phyloP scores from a whole-genome alignment of 352 stramenopile species.

The Globisporangium viniferum region DNA sequence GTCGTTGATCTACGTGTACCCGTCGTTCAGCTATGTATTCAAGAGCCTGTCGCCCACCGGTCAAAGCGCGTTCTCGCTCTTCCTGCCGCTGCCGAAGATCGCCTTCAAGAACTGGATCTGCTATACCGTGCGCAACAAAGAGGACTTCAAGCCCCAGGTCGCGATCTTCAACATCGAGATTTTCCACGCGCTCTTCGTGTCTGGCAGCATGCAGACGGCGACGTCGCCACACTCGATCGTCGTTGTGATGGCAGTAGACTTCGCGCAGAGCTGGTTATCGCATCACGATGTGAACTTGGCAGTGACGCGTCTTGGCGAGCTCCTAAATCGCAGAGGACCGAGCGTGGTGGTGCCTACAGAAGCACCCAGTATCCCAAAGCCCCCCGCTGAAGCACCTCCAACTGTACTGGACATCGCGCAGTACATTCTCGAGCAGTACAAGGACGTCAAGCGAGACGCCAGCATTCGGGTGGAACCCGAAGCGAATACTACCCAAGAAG shows the following conservation, averaged over 20 bases:
- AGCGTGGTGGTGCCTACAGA: background rate
- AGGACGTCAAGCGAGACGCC: background rate
- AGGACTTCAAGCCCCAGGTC: conserved; percentile 34
- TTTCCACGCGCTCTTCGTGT: conserved; percentile 46
- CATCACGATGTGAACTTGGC: background rate
- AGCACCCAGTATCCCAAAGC: background rate
- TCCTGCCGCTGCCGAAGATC: conserved; percentile 29
- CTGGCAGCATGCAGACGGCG: conserved; percentile 32
- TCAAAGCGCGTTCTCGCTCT: conserved; percentile 22
- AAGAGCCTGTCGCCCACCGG: conserved; percentile 7
- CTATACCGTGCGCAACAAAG: conserved; percentile 1
- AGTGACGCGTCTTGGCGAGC: background rate
- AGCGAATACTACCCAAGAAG: background rate
- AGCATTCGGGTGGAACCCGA: background rate
- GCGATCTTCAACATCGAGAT: conserved; percentile 56
- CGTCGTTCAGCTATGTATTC: conserved; percentile 28
- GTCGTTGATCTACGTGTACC: conserved; percentile 26
- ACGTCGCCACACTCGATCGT: conserved; percentile 13
- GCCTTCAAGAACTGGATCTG: conserved; percentile 9
- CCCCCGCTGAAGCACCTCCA: background rate
- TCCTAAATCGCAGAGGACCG: background rate
- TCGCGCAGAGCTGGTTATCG: conserved; percentile 15
- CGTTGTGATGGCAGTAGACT: conserved; percentile 28
- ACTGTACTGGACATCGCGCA: background rate
- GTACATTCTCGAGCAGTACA: background rate